Percentiles rank a stretch among this genome's conserved stretches.
Conservation (phyloP, 495 filamentous ascomycete genomes). For the Cryomyces minteri region DNA sequence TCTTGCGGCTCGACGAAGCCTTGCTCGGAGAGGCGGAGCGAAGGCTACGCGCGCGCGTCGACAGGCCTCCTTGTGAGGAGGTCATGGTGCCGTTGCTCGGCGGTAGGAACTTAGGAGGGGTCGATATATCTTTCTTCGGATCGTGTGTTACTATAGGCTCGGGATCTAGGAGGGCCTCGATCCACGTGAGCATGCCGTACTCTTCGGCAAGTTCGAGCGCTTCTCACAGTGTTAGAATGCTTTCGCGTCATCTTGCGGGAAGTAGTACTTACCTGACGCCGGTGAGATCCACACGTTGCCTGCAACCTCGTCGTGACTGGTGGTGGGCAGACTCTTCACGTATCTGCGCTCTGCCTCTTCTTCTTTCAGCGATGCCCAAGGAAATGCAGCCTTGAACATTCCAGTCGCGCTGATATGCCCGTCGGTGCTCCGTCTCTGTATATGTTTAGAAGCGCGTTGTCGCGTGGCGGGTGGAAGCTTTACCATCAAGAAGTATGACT, state of each 20-base stretch:
- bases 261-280: constrained; percentile 40
- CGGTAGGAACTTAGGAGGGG: constrained; percentile 22
- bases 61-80: neutral
- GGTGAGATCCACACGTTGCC: constrained; percentile 95
- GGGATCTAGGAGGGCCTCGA: constrained; percentile 72
- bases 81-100: constrained; percentile 17
- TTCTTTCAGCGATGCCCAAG: constrained; percentile 70
- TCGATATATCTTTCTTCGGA: constrained; percentile 26
- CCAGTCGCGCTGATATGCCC: constrained; percentile 90
- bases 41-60: constrained; percentile 26
- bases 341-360: constrained; percentile 76
- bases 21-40: constrained; percentile 42
- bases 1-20: constrained; percentile 27
- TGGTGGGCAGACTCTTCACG: constrained; percentile 56
- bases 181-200: constrained; percentile 70
- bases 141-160: constrained; percentile 38
- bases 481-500: constrained; percentile 93
- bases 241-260: neutral
- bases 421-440: constrained; percentile 73
- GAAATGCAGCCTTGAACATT: constrained; percentile 99
- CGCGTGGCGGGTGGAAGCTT: constrained; percentile 8
- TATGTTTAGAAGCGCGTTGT: neutral
- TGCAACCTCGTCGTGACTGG: constrained; percentile 79
- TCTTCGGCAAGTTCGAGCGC: constrained; percentile 74
- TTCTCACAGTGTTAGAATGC: constrained; percentile 13